Evolutionary conservation across 225 moss, liverwort and hornwort genomes (phyloP).

Genomic region (Anthoceros angustus): DNA sequence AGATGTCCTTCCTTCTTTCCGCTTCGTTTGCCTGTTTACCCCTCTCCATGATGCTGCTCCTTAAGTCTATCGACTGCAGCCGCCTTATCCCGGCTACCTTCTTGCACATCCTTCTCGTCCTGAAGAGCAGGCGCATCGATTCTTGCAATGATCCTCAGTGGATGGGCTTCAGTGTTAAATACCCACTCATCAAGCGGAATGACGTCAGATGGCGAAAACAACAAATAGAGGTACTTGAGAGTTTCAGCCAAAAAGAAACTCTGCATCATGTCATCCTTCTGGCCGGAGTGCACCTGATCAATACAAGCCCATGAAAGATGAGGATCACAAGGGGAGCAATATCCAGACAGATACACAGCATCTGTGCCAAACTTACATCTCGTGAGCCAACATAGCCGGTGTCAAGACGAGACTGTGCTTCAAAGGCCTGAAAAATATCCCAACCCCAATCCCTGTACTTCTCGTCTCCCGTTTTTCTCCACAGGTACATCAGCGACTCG

Average conservation of each 20-base stretch:
- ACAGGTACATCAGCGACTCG: constrained; percentile 87
- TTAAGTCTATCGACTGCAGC: not conserved
- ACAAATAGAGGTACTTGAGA: constrained; percentile 82
- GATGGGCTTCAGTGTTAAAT: constrained; percentile 95
- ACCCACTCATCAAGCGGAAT: constrained; percentile 84
- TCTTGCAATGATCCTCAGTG: constrained; percentile 50
- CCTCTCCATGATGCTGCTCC: not conserved
- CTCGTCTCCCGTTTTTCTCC: constrained; percentile 70
- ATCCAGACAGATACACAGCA: not conserved
- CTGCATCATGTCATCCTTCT: constrained; percentile 89
- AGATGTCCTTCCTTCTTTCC: not conserved
- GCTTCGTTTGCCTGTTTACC: not conserved
- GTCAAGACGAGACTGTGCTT: constrained; percentile 48
- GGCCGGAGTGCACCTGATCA: constrained; percentile 46
- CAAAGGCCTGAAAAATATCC: constrained; percentile 96
- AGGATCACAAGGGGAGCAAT: not conserved
- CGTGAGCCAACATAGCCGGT: constrained; percentile 63
- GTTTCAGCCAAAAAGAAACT: constrained; percentile 95
- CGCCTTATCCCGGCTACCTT: not conserved
- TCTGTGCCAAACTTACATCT: constrained; percentile 36
- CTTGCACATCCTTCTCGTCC: not conserved
- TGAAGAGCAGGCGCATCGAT: constrained; percentile 17
- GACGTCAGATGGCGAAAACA: constrained; percentile 71
- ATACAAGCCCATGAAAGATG: not conserved
- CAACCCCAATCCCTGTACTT: constrained; percentile 98